Base-by-base conservation (phyloP, 345 rosid genomes). In the Salix arbutifolia region DNA sequence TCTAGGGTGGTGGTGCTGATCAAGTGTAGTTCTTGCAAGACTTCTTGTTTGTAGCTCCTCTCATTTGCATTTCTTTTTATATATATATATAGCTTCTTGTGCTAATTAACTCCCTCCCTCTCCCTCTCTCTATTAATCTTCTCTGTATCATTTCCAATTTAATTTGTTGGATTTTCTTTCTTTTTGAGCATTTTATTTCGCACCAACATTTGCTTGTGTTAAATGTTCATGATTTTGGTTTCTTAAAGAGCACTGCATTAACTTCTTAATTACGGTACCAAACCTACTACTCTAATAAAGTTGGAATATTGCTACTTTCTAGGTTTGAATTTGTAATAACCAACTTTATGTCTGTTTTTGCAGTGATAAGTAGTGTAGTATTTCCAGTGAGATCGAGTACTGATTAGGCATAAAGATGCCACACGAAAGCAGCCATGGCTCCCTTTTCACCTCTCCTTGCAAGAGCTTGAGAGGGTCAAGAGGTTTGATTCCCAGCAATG, bases 401-500 rank as follows among this genome's bases (percentile, higher is more conserved):
- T 25, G 21, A 40, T 10, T 2, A 60, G 26, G 46, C 61, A 79
- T 21, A 78, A 75, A 83, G 60, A 94, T 92, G 93, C 96, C 93
- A 46, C 94, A 90, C 79, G 98, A 91, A 81, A 28, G 78, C 67
- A 84, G 75, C 73, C n/a, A 25, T 16, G 75, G 64, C 42, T 38
- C 84, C 56, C 42, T 76, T 10, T 85, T 85, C 56, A 70, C 62
- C 19, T 87, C 94, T 72, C 92, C 94, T 7, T 75, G 79, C 80
- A 89, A 86, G 87, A 89, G 80, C 68, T 40, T 84, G 76, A 85
- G 91, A 83, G 97, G 92, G 67, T 46, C 85, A 48, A 91, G 89
- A 83, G 65, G 86, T 73, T 75, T 75, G 80, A 77, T 71, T 66
- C 82, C 88, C 1, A 80, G 73, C 76, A 87, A 66, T 16, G 31